Conservation (phyloP, 2,329 filamentous ascomycete genomes). For the Ascochyta clinopodiicola region DNA sequence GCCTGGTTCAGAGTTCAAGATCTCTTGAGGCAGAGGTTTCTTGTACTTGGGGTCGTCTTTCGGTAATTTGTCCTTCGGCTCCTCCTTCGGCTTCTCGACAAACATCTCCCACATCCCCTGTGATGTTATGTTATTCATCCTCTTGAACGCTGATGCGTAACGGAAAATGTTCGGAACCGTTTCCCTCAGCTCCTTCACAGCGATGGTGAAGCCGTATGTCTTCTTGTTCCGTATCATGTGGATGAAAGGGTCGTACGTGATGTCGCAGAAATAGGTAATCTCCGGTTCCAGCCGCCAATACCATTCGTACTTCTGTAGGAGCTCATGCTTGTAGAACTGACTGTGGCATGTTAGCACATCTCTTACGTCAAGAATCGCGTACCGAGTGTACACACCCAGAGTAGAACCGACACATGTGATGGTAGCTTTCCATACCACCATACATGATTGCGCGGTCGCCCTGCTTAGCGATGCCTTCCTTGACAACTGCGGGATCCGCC, state of each 20-base stretch:
- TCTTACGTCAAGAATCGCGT: too few relatives aligned
- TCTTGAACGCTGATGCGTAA: conserved; percentile 97
- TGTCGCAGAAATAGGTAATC: conserved; percentile 99
- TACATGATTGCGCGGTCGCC: conserved; percentile 99
- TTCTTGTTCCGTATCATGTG: conserved; percentile 95
- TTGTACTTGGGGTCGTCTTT: conserved; percentile 71
- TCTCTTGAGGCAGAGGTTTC: conserved; percentile 77
- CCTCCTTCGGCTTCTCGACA: conserved; percentile 74
- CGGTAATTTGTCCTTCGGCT: conserved; percentile 59
- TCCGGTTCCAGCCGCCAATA: conserved; percentile 99
- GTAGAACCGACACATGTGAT: conserved; percentile 99
- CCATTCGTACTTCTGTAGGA: conserved; percentile 97
- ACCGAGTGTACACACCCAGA: conserved; percentile 72
- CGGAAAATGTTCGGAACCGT: conserved; percentile 99
- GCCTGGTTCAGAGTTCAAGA: conserved; percentile 76
- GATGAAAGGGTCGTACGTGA: conserved; percentile 97
- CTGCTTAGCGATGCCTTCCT: conserved; percentile 95
- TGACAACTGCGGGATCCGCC: conserved; percentile 91
- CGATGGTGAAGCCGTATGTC: conserved; percentile 98
- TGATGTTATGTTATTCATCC: conserved; percentile 86
- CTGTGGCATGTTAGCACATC: conserved; percentile 51
- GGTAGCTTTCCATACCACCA: conserved; percentile 97
- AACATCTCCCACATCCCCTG: conserved; percentile 99
- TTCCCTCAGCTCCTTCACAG: conserved; percentile 96
- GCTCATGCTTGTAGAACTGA: conserved; percentile 96